A percentile compares a stretch with the other conserved stretches of the same genome.
These are phyloP conservation scores for Cyberlindnera euphorbiiphila DNA, from an alignment of 805 yeast species.

Conservation along the genomic window DNA sequence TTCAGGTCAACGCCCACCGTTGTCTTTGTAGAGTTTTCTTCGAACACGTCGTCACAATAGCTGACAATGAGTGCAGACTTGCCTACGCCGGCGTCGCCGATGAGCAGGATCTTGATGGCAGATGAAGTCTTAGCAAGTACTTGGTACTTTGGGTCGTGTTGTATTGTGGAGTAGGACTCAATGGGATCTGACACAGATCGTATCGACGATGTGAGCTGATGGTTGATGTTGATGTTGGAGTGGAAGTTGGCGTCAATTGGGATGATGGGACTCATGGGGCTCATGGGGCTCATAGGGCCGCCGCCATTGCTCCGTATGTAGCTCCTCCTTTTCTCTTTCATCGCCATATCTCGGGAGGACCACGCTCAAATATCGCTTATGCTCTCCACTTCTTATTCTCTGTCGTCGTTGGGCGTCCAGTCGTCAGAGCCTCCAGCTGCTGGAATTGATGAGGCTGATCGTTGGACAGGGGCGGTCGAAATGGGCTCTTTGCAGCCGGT, in stretches of 20 bases:
- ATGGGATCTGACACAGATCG: conserved; percentile 17
- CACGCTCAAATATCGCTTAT: too few species aligned
- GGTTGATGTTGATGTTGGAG: conserved; percentile 22
- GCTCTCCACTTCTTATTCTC: too few species aligned
- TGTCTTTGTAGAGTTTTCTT: conserved; percentile 33
- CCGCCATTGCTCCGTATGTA: conserved; percentile 23
- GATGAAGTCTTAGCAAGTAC: conserved; percentile 19
- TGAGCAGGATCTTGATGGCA: conserved; percentile 34
- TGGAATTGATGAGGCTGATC: too few species aligned
- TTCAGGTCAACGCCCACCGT: conserved; percentile 47
- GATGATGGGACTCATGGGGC: conserved; percentile 28
- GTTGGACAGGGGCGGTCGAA: too few species aligned
- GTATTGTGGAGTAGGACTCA: conserved; percentile 15
- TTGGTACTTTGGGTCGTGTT: conserved; percentile 21
- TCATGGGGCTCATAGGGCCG: too few species aligned
- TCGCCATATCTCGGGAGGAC: too few species aligned
- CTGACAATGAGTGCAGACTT: conserved; percentile 43
- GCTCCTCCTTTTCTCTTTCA: conserved; percentile 25
- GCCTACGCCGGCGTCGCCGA: conserved; percentile 48
- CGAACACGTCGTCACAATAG: conserved; percentile 37
- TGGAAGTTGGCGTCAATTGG: conserved; percentile 27
- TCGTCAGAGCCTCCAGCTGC: too few species aligned
- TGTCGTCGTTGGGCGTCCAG: too few species aligned
- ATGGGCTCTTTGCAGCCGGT: too few species aligned
- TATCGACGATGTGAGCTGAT: conserved; percentile 15